Evolutionary conservation across 2,329 filamentous ascomycete species (phyloP), one percentile per base, ranked within the genome.

Genomic region (Exserohilum rostratum): DNA sequence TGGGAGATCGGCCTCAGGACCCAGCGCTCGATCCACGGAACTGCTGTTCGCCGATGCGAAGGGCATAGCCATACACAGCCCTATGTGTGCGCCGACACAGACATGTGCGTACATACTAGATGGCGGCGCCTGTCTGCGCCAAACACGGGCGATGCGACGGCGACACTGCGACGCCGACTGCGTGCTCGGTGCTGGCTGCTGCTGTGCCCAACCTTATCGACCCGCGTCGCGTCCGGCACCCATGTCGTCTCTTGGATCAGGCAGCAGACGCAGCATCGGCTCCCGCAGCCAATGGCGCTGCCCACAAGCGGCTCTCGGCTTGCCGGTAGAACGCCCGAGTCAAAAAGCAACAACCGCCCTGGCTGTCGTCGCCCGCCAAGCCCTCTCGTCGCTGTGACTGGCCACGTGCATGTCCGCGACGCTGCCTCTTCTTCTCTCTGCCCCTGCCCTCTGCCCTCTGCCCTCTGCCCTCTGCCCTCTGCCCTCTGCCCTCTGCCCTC

Each of bases 231-330:
- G n/a, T n/a, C n/a, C n/a, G 31, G 25, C 15, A 48, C 39, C 44
- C 50, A 46, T 42, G 20, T 46, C 50, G 43, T 48, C 50, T 39
- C 54, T 57, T 60, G 60, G 60, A 57, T 46, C 57, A 58, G 58
- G 49, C 61, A 60, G 52, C 47, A 55, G 38, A 50, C 56, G 55
- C 55, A 51, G 22, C 40, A 38, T 51, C 52, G 46, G 47, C 40
- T 35, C 43, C 43, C 10, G 18, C 39, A 34, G 37, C 64, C 62
- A 65, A 61, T 67, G 58, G 58, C 50, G 17, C 30, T 17, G 46
- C 25, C 11, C 37, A 25, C 5, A 7, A 9, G 15, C 33, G 13
- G 11, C 29, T 13, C 18, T 65, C 64, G 64, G 60, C 43, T 60
- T 63, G 58, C 62, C 64, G 62, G 57, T 40, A 25, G 20, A 49